Conservation (phyloP, 345 rosid genomes). For the Acer yangbiense region DNA sequence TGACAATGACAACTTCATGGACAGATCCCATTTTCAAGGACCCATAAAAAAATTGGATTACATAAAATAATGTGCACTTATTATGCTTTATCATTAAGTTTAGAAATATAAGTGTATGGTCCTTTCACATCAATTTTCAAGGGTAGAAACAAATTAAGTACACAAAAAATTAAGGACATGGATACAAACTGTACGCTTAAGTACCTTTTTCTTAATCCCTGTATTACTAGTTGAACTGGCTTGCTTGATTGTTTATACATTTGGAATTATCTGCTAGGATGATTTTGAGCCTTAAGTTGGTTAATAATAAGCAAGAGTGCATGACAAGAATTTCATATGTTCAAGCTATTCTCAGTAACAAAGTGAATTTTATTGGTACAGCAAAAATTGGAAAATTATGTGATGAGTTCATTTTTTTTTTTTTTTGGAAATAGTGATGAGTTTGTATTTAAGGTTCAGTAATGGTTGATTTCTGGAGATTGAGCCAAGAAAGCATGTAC, state of each 20-base stretch:
- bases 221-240: background rate
- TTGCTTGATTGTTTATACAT: background rate
- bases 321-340: too few species aligned
- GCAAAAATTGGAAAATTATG: background rate
- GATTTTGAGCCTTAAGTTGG: background rate
- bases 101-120: background rate
- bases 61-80: background rate
- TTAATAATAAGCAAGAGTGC: constrained; percentile 1
- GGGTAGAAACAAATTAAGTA: background rate
- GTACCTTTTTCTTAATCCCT: background rate
- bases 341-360: background rate
- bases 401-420: background rate
- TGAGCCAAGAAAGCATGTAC: background rate
- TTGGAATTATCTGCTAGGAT: constrained; percentile 5
- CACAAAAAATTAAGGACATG: background rate
- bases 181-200: background rate
- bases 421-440: too few species aligned
- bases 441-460: background rate
- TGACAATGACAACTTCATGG: background rate
- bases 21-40: background rate
- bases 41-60: background rate
- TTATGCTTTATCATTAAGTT: background rate
- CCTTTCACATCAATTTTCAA: background rate
- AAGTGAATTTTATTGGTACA: background rate
- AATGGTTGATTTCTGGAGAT: background rate